Percentiles rank a stretch among this genome's conserved stretches.
Conservation (phyloP, 345 rosid species). For the Corchorus olitorius region DNA sequence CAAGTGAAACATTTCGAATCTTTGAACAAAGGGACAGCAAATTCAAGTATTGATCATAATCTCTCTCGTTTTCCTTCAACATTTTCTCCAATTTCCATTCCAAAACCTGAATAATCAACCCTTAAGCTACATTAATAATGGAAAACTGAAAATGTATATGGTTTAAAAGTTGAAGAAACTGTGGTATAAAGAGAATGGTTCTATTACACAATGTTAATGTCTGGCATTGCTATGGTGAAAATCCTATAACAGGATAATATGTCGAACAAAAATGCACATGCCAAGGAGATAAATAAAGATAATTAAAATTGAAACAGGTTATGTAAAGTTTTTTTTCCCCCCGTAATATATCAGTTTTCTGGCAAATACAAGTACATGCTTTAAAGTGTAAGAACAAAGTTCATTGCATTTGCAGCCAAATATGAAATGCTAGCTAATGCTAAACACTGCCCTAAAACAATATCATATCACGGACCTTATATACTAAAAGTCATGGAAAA, state of each 20-base stretch:
- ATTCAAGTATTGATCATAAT: conserved; percentile 26
- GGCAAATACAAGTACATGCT: background rate
- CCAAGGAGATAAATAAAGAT: background rate
- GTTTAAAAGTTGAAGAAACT: background rate
- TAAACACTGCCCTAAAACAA: background rate
- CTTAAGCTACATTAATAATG: background rate
- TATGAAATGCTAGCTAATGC: background rate
- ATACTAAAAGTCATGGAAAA: too few relatives aligned
- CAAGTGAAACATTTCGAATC: conserved; percentile 34
- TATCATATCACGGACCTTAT: too few relatives aligned
- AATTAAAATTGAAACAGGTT: background rate
- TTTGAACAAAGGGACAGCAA: conserved; percentile 40
- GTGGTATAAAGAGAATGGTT: background rate
- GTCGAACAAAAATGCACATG: background rate
- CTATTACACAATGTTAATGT: background rate
- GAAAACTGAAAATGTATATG: background rate
- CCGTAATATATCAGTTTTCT: background rate
- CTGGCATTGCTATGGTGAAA: background rate
- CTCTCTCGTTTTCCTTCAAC: conserved; percentile 28
- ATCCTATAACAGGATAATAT: background rate
- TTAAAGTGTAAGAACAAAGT: background rate
- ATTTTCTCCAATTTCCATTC: conserved; percentile 47
- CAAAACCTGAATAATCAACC: conserved; percentile 31
- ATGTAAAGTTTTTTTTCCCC: too few relatives aligned
- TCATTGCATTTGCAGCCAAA: background rate